These are phyloP conservation scores for Cladosporium sp. DNA, from an alignment of 2,329 filamentous ascomycete genomes.

Conservation along the genomic window DNA sequence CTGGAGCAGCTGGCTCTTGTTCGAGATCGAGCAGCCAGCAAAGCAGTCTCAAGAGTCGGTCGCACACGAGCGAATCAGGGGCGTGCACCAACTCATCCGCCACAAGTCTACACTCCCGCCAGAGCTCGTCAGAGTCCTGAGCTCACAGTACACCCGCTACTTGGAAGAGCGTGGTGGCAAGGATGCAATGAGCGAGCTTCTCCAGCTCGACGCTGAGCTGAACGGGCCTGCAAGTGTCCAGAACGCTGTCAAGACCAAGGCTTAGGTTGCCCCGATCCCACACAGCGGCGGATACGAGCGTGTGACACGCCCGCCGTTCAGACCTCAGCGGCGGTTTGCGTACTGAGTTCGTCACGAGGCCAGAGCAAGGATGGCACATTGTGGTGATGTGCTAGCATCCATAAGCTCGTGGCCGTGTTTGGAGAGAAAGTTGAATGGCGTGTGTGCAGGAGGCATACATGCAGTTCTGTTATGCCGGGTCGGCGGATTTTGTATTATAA, in stretches of 20 bases:
- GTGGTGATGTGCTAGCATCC: not conserved
- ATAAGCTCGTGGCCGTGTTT: not conserved
- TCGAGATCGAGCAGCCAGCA: constrained; percentile 83
- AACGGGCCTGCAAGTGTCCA: constrained; percentile 61
- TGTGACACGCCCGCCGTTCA: not conserved
- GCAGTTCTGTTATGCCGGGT: not conserved
- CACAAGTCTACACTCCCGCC: constrained; percentile 67
- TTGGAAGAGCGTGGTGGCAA: constrained; percentile 80
- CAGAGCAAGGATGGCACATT: not conserved
- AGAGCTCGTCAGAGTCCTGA: constrained; percentile 70
- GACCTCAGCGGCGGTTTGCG: not conserved
- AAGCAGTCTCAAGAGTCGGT: constrained; percentile 62
- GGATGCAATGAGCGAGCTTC: constrained; percentile 81
- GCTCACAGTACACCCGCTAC: constrained; percentile 77
- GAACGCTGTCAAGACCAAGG: not conserved
- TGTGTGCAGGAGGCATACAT: not conserved
- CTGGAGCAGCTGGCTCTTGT: constrained; percentile 85
- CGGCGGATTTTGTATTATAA: not conserved
- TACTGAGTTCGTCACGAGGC: not conserved
- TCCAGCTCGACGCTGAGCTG: constrained; percentile 79
- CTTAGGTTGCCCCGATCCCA: not conserved
- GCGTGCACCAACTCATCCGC: constrained; percentile 72
- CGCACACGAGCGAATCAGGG: constrained; percentile 73
- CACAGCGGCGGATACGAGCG: not conserved
- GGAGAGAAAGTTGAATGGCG: not conserved